These are phyloP conservation scores for Cardamine resedifolia DNA, from an alignment of 345 rosid genomes.

Conservation along the genomic window DNA sequence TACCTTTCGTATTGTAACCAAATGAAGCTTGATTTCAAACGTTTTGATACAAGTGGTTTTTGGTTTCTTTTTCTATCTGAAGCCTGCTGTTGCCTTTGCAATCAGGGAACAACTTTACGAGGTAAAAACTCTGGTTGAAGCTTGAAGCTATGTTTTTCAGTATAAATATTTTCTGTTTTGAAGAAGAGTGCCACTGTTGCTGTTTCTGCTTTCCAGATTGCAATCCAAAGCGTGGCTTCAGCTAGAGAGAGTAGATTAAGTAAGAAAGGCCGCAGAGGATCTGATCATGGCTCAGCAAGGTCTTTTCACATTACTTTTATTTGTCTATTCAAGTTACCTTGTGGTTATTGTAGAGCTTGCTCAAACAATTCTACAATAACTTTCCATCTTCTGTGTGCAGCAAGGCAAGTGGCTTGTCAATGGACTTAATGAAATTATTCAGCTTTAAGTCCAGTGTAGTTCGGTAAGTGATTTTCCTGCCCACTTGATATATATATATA, in stretches of 20 bases:
- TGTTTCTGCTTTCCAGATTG: conserved; percentile 54
- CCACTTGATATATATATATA: neutral
- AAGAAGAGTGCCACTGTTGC: neutral
- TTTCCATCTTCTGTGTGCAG: conserved; percentile 40
- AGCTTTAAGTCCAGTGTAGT: conserved; percentile 77
- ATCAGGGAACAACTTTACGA: conserved; percentile 95
- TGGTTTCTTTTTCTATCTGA: conserved; percentile 32
- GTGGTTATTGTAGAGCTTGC: conserved; percentile 5
- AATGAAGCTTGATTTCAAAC: neutral
- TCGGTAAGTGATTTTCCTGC: conserved; percentile 48
- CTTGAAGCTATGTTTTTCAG: neutral
- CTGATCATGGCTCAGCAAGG: conserved; percentile 73
- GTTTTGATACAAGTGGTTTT: conserved; percentile 10
- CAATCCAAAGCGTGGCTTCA: conserved; percentile 80
- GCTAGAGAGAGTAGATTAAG: conserved; percentile 81
- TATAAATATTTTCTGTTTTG: conserved; percentile 5
- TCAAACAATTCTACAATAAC: neutral
- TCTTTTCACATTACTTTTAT: conserved; percentile 26
- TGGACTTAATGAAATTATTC: conserved; percentile 89
- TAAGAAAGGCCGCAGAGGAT: conserved; percentile 84
- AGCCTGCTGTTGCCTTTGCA: conserved; percentile 97
- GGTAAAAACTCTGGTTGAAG: conserved; percentile 43
- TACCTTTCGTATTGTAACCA: neutral
- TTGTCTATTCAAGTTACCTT: neutral
- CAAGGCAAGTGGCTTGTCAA: conserved; percentile 69